Evolutionary conservation across 2,329 filamentous ascomycete genomes (phyloP), one percentile per base, ranked within the genome.

Genomic region (Paecilomyces sp.): DNA sequence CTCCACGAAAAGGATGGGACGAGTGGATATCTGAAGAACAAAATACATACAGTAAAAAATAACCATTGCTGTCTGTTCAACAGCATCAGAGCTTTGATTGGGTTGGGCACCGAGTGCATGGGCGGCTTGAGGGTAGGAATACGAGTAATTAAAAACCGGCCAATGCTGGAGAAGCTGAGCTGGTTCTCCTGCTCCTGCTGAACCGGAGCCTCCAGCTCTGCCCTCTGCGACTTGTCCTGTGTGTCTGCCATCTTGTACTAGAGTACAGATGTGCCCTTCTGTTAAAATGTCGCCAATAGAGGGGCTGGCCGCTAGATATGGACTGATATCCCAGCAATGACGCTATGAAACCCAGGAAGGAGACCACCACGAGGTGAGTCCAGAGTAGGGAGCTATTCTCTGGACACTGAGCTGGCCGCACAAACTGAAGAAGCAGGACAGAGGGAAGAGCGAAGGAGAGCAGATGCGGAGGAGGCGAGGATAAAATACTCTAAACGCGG

Each of bases 51-150:
- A 8, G 75, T 67, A 68, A 84, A 85, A 70, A 84, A 83, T 28
- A 83, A 74, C 83, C 82, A 85, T 74, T 85, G 82, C 54, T 83
- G 79, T 34, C 67, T 68, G 62, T 81, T 84, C 4, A 85, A 74
- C 51, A 83, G 69, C 12, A 73, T 67, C 15, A 86, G 72, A 0
- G 83, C 72, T 5, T 72, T 75, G 65, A 84, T 77, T 0, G 83
- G 83, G 58, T 85, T 85, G 12, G 78, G 75, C 7, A 81, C 77
- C 18, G 75, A 75, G 57, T 77, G 77, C 77, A 82, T 82, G 0
- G 81, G 79, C n/a, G 83, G 83, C 65, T 81, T 80, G 51, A 85
- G 73, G 0, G 82, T 79, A 0, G 80, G 73, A 22, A 85, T 59
- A 22, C 83, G 78, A 3, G 83, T 85, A 0, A 76, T 74, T 9